Conservation (phyloP, 768 basidiomycete species). For the Tulasnella calospora region DNA sequence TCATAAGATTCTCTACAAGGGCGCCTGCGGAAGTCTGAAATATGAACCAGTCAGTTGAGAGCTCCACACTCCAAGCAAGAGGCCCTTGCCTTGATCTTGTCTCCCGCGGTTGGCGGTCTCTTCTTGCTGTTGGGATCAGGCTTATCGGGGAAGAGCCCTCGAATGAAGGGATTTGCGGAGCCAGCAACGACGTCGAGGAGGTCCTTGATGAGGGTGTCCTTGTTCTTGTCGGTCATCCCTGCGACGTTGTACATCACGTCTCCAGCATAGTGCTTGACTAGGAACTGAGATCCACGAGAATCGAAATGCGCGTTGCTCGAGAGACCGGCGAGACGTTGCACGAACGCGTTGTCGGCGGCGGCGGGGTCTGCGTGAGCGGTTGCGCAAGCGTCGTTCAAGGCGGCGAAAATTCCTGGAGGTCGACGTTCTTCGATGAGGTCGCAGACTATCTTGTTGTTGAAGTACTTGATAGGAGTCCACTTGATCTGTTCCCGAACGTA, state of each 20-base stretch:
- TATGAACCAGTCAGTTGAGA: neutral
- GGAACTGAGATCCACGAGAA: constrained; percentile 85
- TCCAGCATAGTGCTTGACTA: constrained; percentile 95
- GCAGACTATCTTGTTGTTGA: constrained; percentile 97
- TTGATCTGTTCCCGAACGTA: constrained; percentile 98
- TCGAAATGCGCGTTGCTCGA: constrained; percentile 91
- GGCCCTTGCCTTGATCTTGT: constrained; percentile 79
- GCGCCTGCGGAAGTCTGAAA: constrained; percentile 82
- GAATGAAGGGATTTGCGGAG: constrained; percentile 80
- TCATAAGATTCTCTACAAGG: constrained; percentile 96
- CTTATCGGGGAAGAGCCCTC: constrained; percentile 84
- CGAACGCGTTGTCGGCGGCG: constrained; percentile 95
- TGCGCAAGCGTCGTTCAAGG: constrained; percentile 97
- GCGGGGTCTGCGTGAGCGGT: constrained; percentile 96
- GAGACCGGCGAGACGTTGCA: constrained; percentile 79
- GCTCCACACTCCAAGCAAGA: neutral
- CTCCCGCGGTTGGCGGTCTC: constrained; percentile 93
- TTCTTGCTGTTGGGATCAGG: constrained; percentile 97
- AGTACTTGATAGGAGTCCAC: constrained; percentile 99
- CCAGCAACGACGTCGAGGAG: constrained; percentile 79
- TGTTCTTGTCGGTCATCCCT: constrained; percentile 99
- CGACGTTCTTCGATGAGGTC: constrained; percentile 95
- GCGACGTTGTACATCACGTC: constrained; percentile 97
- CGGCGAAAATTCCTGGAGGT: constrained; percentile 95
- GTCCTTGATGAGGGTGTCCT: constrained; percentile 94